Base-by-base conservation (phyloP, 2,329 filamentous ascomycete genomes). In the Thelonectria olida region DNA sequence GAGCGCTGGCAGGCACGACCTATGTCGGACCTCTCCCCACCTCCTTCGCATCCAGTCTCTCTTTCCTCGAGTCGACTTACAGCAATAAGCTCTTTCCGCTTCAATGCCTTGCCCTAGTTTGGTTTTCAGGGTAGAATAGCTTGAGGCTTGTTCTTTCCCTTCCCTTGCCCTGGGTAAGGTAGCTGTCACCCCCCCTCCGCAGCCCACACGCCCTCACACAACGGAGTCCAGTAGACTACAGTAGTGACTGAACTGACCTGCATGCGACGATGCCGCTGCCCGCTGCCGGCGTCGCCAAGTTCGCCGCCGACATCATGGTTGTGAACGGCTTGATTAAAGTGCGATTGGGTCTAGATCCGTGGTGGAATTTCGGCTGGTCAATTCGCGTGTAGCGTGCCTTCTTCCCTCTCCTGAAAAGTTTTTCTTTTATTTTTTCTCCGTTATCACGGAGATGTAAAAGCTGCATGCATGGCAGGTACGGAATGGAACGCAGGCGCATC, bases 11-110 rank as follows among this genome's bases (percentile, higher is more conserved):
- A 50, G 34, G 44, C 45, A 50, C 45, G n/a, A 47, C 56, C 51
- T 54, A 48, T 49, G 49, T 53, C 56, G 49, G 56, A 48, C 25
- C 50, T 54, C 50, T 49, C 56, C 49, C 31, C 49, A 31, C 48
- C 51, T 36, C 41, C 22, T 45, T 38, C 47, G 17, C 9, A 22
- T 22, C 4, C 36, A 31, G 28, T 23, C 20, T 19, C 20, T 39
- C 23, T 13, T 34, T 27, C 38, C 28, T 49, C 31, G 31, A 34
- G 31, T 34, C 31, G 31, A 34, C 31, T 34, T 34, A 34, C 31
- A 34, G 31, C 31, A 34, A 34, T 34, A 34, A 34, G 31, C 31
- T 15, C 31, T 34, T 34, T 34, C 31, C 31, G 31, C 31, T 3
- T 34, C 31, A 34, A 34, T 15, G 12, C 31, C 31, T 34, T 34